Evolutionary conservation across 495 filamentous ascomycete species (phyloP).

Genomic region (Daldinia childiae): DNA sequence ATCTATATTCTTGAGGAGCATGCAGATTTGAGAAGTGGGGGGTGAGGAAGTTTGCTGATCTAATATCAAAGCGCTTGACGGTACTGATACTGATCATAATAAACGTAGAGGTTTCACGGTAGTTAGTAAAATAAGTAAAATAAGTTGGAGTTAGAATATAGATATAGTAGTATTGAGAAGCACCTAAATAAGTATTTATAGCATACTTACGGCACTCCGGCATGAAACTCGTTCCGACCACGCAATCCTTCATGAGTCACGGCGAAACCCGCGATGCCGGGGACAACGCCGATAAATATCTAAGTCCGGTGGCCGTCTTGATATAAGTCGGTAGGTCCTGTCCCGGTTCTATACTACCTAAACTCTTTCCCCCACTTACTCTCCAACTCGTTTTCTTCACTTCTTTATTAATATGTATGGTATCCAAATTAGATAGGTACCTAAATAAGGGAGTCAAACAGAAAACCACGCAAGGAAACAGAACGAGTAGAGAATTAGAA

Average conservation of each 20-base stretch:
- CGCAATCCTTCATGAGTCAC: slow-evolving; percentile 1
- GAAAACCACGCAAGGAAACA: neutral
- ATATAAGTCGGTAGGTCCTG: neutral
- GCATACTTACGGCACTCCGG: neutral
- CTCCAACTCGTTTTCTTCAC: neutral
- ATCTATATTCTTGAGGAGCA: too few relatives aligned
- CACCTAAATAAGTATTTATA: neutral
- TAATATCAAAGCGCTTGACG: neutral
- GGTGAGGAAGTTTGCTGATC: slow-evolving; percentile 12
- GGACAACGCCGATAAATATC: neutral
- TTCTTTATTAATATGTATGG: neutral
- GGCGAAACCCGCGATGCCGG: neutral
- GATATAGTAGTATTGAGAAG: neutral
- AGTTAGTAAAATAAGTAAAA: neutral
- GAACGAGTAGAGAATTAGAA: neutral
- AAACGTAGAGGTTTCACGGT: neutral
- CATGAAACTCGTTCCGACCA: neutral
- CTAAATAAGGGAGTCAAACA: neutral
- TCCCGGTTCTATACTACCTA: neutral
- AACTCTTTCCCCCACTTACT: neutral
- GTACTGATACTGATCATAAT: neutral
- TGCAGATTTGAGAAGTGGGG: slow-evolving; percentile 3
- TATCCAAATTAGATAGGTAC: neutral
- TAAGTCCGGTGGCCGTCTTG: neutral
- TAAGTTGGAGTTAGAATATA: neutral